These are phyloP conservation scores for Skeletonema menzelii DNA, from an alignment of 108 stramenopile species.

Conservation along the genomic window DNA sequence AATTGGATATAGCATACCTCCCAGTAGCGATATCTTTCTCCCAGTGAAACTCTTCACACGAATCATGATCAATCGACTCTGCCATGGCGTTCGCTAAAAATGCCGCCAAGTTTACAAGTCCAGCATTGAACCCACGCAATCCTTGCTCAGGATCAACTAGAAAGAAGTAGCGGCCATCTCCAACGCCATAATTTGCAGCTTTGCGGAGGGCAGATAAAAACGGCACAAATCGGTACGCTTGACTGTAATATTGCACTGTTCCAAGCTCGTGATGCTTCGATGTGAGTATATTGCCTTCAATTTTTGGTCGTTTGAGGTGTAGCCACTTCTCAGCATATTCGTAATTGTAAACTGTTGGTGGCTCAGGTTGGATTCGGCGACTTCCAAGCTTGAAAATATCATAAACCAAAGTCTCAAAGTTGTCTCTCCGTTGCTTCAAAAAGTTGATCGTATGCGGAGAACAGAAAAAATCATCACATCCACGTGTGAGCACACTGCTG, in stretches of 20 bases:
- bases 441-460: constrained; percentile 26
- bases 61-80: constrained; percentile 27
- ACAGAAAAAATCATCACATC: constrained; percentile 33
- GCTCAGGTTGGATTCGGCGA: neutral
- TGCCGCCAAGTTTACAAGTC: constrained; percentile 29
- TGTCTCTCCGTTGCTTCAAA: constrained; percentile 27
- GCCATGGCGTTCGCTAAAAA: constrained; percentile 33
- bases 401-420: constrained; percentile 28
- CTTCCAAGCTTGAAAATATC: constrained; percentile 27
- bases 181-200: constrained; percentile 15
- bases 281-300: constrained; percentile 25
- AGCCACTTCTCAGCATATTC: constrained; percentile 23
- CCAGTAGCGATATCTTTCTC: constrained; percentile 16
- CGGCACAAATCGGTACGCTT: constrained; percentile 12
- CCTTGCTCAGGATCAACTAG: constrained; percentile 4
- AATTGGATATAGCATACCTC: constrained; percentile 18
- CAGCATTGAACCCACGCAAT: constrained; percentile 24
- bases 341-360: constrained; percentile 8
- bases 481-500: constrained; percentile 30
- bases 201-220: constrained; percentile 27
- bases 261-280: constrained; percentile 15
- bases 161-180: constrained; percentile 16
- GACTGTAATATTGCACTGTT: constrained; percentile 26
- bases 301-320: constrained; percentile 17
- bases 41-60: constrained; percentile 29